Conservation (phyloP, 2,329 filamentous ascomycete genomes). For the Colletotrichum incanum region DNA sequence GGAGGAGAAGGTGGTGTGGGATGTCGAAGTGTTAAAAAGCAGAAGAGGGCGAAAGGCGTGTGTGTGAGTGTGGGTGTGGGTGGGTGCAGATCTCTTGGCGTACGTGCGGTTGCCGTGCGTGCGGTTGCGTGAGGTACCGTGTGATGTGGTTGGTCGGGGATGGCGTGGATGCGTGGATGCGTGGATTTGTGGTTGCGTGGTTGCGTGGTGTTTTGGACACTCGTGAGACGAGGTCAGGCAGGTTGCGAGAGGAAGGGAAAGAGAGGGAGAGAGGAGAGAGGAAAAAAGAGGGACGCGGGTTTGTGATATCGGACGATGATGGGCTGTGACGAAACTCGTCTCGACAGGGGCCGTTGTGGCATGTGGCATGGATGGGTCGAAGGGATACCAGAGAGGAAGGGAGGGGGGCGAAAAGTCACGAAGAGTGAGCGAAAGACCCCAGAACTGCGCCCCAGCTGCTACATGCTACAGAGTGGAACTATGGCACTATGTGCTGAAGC, state of each 20-base stretch:
- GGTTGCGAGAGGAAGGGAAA: neutral
- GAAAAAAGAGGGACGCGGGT: conserved; percentile 15
- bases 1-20: conserved; percentile 2
- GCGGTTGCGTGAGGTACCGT: neutral
- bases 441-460: neutral
- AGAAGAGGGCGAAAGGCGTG: neutral
- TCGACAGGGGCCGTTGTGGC: conserved; percentile 24
- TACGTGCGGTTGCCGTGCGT: conserved; percentile 31
- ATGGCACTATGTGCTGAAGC: neutral
- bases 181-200: conserved; percentile 2
- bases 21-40: conserved; percentile 31
- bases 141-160: conserved; percentile 3
- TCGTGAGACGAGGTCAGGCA: conserved; percentile 32
- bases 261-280: neutral
- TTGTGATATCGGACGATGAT: conserved; percentile 40
- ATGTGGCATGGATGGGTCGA: neutral
- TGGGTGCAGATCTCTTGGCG: conserved; percentile 37
- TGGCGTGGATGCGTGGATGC: neutral
- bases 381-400: no score
- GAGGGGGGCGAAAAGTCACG: neutral
- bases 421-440: neutral
- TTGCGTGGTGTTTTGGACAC: conserved; percentile 13
- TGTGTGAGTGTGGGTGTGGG: neutral
- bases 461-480: no score
- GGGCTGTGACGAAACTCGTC: conserved; percentile 42